A percentile compares a stretch with the other conserved stretches of the same genome.
Evolutionary conservation across 345 rosid species (phyloP).

Genomic region (Linum lewisii): DNA sequence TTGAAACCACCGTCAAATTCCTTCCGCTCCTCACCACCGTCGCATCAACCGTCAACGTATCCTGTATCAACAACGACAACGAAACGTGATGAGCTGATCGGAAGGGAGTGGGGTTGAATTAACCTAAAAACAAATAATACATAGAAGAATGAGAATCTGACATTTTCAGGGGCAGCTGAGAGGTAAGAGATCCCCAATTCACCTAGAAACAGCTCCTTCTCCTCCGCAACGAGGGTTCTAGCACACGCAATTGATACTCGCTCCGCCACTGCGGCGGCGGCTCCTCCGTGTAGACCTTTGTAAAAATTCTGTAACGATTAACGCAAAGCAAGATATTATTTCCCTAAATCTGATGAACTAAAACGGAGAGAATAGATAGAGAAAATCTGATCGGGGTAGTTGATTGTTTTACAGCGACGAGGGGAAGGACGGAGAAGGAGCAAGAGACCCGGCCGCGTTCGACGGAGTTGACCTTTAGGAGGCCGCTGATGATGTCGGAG

Average conservation of each 20-base stretch:
- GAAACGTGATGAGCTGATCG: not conserved
- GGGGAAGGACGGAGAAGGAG: slow-evolving; percentile 7
- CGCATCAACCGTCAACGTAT: slow-evolving; percentile 45
- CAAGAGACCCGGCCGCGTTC: slow-evolving; percentile 2
- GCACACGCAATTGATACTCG: not conserved
- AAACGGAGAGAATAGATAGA: not conserved
- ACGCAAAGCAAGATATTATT: not conserved
- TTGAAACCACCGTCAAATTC: slow-evolving; percentile 45
- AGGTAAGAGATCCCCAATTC: slow-evolving; percentile 18
- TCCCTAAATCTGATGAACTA: not conserved
- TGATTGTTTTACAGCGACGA: not conserved
- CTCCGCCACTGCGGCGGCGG: not conserved
- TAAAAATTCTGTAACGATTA: not conserved
- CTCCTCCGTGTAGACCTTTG: not conserved
- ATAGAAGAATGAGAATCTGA: not conserved
- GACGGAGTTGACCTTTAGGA: not conserved
- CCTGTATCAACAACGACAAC: slow-evolving; percentile 20
- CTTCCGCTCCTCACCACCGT: slow-evolving; percentile 63
- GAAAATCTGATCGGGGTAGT: not conserved
- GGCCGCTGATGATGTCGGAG: slow-evolving; percentile 1
- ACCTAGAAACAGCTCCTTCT: slow-evolving; percentile 15
- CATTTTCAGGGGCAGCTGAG: slow-evolving; percentile 14
- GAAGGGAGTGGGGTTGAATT: not conserved
- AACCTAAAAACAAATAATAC: too few relatives aligned
- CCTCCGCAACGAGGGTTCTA: slow-evolving; percentile 9